A percentile compares a stretch with the other conserved stretches of the same genome.
These are phyloP conservation scores for Pyricularia sp. DNA, from an alignment of 2,329 filamentous ascomycete species.

Conservation along the genomic window DNA sequence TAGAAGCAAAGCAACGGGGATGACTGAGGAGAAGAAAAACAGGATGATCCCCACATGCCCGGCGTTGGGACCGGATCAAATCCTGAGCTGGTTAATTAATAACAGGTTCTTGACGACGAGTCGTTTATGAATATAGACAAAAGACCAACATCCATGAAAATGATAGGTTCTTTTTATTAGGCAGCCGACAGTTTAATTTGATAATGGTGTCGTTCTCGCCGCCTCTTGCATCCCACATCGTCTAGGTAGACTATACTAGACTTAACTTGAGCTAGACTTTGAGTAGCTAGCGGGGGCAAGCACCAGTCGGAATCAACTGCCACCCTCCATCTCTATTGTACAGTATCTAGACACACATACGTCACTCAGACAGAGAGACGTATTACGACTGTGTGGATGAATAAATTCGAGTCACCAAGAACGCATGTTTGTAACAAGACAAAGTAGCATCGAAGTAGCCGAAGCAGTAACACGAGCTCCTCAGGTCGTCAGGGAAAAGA, in stretches of 20 bases:
- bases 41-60: neutral
- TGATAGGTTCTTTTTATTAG: neutral
- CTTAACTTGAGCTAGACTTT: neutral
- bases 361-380: neutral
- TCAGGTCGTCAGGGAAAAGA: neutral
- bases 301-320: neutral
- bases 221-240: neutral
- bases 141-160: neutral
- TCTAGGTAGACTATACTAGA: neutral
- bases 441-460: neutral
- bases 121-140: neutral
- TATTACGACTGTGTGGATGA: neutral
- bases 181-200: neutral
- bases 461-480: neutral
- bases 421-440: neutral
- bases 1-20: neutral
- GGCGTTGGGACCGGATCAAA: neutral
- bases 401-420: neutral
- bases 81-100: neutral
- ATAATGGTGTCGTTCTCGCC: neutral
- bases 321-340: neutral
- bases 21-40: neutral
- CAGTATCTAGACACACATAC: neutral
- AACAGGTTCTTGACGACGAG: neutral
- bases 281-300: neutral